Evolutionary conservation across 345 rosid species (phyloP).

Genomic region (Camelina sativa): DNA sequence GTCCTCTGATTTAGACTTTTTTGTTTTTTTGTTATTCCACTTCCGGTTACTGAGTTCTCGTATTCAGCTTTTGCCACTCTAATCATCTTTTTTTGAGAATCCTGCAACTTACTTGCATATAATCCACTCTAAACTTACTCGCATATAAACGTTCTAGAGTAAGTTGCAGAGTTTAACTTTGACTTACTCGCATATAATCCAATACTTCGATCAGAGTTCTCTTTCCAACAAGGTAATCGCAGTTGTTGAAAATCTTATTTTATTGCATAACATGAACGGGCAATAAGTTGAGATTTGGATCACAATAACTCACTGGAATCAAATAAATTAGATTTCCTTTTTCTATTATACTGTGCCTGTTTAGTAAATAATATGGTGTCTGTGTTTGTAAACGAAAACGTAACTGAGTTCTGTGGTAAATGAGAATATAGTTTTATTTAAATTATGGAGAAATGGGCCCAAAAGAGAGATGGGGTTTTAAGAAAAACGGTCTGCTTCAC

Average conservation of each 20-base stretch:
- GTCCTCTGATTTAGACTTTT: neutral
- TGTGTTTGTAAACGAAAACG: neutral
- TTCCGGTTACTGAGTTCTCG: neutral
- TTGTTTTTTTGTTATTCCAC: neutral
- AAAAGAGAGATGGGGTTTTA: too few species aligned
- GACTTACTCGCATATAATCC: too few species aligned
- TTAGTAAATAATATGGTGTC: neutral
- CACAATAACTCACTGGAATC: neutral
- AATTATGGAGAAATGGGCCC: neutral
- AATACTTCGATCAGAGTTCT: too few species aligned
- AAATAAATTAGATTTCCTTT: neutral
- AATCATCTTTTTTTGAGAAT: neutral
- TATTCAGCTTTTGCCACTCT: neutral
- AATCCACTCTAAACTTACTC: neutral
- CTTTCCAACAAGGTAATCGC: too few species aligned
- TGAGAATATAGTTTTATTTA: too few species aligned
- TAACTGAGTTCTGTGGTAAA: slow-evolving; percentile 5
- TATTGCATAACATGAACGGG: neutral
- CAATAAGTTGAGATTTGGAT: slow-evolving; percentile 6
- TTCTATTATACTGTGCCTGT: neutral
- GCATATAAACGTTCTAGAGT: too few species aligned
- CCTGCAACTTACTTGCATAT: neutral
- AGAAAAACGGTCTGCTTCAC: neutral
- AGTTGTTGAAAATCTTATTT: too few species aligned
- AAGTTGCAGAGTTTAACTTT: too few species aligned